Evolutionary conservation across 805 yeast species (phyloP).

Genomic region (Ogataea neopini): DNA sequence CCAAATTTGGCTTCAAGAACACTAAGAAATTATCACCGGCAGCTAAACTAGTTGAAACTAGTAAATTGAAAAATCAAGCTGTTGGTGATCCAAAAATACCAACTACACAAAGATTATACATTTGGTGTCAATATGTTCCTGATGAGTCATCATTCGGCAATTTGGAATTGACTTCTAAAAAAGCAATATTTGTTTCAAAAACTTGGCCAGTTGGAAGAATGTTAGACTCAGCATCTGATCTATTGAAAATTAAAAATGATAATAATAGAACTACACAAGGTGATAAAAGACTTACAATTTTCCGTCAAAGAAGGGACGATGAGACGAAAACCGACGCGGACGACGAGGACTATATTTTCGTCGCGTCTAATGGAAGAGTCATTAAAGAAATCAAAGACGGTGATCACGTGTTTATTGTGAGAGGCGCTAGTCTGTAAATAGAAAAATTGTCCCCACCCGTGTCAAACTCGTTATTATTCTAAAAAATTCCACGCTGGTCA

Average conservation of each 20-base stretch:
- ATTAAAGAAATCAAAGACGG: slow-evolving; percentile 45
- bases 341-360: slow-evolving; percentile 29
- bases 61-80: slow-evolving; percentile 46
- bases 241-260: slow-evolving; percentile 46
- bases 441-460: slow-evolving; percentile 1
- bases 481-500: background rate
- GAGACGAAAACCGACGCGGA: slow-evolving; percentile 28
- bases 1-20: slow-evolving; percentile 8
- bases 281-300: slow-evolving; percentile 48
- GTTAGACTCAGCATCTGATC: slow-evolving; percentile 52
- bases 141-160: slow-evolving; percentile 23
- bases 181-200: slow-evolving; percentile 49
- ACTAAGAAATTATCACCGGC: slow-evolving; percentile 21
- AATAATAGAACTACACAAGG: slow-evolving; percentile 48
- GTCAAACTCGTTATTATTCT: background rate
- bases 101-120: slow-evolving; percentile 46
- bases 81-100: slow-evolving; percentile 52
- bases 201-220: slow-evolving; percentile 63
- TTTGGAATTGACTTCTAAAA: slow-evolving; percentile 18
- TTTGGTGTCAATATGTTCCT: slow-evolving; percentile 47
- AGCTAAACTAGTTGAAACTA: slow-evolving; percentile 36
- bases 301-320: slow-evolving; percentile 34
- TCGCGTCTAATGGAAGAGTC: slow-evolving; percentile 43
- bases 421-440: slow-evolving; percentile 40
- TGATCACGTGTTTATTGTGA: slow-evolving; percentile 52